A percentile compares a stretch with the other conserved stretches of the same genome.
Evolutionary conservation across 208 protist genomes (phyloP).

Genomic region (Leishmania gerbilli): DNA sequence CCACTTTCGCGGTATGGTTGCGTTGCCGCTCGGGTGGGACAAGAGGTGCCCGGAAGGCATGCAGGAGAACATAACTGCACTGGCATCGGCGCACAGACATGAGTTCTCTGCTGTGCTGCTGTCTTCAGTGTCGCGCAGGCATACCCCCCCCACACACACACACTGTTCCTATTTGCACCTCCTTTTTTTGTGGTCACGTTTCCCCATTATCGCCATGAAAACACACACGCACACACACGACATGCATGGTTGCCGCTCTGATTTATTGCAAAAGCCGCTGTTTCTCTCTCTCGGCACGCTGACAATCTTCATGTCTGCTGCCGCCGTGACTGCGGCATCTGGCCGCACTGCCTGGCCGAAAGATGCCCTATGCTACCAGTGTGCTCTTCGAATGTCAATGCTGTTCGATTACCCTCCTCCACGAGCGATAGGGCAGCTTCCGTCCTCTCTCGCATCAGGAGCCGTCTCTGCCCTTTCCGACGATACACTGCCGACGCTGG

Average conservation of each 20-base stretch:
- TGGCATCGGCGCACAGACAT: not conserved
- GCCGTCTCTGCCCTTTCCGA: not conserved
- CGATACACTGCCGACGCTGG: conserved; percentile 36
- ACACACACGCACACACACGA: not conserved
- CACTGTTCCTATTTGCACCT: not conserved
- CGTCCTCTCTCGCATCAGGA: not conserved
- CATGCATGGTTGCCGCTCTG: not conserved
- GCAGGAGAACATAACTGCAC: not conserved
- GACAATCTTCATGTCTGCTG: conserved; percentile 2
- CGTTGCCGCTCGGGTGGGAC: not conserved
- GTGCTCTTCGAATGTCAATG: conserved; percentile 88
- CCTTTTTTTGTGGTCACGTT: not conserved
- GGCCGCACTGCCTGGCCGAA: conserved; percentile 14
- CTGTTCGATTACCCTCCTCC: conserved; percentile 63
- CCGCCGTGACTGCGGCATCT: not conserved
- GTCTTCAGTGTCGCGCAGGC: not conserved
- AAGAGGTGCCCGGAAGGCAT: not conserved
- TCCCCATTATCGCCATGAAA: not conserved
- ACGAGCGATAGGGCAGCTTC: conserved; percentile 27
- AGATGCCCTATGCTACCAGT: conserved; percentile 71
- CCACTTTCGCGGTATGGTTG: not conserved
- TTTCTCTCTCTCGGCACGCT: not conserved
- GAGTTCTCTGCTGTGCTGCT: not conserved
- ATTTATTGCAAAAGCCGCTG: not conserved
- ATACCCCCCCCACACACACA: not conserved